A percentile compares a stretch with the other conserved stretches of the same genome.
phyloP scores from a whole-genome alignment of 805 yeast species.

The Yarrowia sp. region DNA sequence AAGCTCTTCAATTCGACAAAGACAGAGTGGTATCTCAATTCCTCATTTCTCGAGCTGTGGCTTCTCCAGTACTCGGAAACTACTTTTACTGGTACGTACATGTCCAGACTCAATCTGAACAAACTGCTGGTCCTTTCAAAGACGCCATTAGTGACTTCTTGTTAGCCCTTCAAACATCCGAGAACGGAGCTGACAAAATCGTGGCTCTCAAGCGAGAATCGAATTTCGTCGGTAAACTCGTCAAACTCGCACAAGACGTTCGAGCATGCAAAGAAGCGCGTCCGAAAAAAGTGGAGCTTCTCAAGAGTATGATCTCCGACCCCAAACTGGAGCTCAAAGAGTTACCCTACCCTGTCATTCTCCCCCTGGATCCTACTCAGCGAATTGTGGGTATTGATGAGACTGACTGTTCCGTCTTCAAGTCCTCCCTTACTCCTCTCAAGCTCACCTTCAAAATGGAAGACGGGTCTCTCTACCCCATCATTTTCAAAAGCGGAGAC shows the following conservation, averaged over 20 bases:
- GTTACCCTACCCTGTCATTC: conserved; percentile 53
- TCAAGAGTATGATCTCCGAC: conserved; percentile 58
- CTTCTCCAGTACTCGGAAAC: conserved; percentile 68
- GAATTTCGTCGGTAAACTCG: conserved; percentile 62
- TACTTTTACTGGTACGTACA: conserved; percentile 88
- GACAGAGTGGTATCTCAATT: conserved; percentile 48
- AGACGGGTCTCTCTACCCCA: conserved; percentile 55
- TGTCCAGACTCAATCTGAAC: conserved; percentile 75
- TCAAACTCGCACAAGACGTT: conserved; percentile 61
- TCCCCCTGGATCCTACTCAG: conserved; percentile 83
- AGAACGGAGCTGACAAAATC: conserved; percentile 38
- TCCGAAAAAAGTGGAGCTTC: conserved; percentile 65
- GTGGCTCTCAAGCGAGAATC: conserved; percentile 56
- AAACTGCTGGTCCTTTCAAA: conserved; percentile 43
- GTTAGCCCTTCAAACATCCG: conserved; percentile 38
- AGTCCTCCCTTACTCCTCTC: conserved; percentile 85
- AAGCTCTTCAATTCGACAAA: conserved; percentile 78
- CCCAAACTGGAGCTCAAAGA: conserved; percentile 42
- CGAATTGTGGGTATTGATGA: conserved; percentile 73
- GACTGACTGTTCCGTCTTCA: conserved; percentile 80
- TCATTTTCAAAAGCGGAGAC: conserved; percentile 95
- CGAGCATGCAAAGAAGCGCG: conserved; percentile 73
- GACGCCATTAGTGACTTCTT: conserved; percentile 50
- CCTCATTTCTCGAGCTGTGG: conserved; percentile 66
- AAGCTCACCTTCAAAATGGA: conserved; percentile 71